Evolutionary conservation across 2,329 filamentous ascomycete genomes (phyloP), one percentile per base, ranked within the genome.

Genomic region (Sclerotinia sclerotiorum): DNA sequence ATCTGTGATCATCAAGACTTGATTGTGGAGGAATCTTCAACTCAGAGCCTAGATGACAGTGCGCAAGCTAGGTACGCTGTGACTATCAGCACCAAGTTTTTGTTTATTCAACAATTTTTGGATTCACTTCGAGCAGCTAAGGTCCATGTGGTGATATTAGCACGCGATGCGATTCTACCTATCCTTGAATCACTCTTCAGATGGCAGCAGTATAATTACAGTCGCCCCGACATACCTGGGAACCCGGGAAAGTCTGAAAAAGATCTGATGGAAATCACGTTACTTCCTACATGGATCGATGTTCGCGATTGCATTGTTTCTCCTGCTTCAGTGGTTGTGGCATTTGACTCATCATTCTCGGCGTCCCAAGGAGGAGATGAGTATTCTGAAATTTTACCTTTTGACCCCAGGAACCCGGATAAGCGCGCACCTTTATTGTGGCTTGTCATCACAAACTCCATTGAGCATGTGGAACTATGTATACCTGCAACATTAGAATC

Each of bases 71-170:
- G 83, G 73, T 85, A 87, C 71, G 82, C 83, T 1, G 81, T 83
- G 67, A 83, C 83, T 65, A 83, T 85, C 13, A 89, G 87, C 75
- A 79, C 84, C 67, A 90, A 90, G 72, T 87, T 85, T 72, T 82
- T 81, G 44, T 89, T 90, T 72, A 73, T 88, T 7, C 83, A 81
- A 56, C 85, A 88, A 70, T 78, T 90, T 4, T 74, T 88, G 42
- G 78, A 82, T 27, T 74, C 77, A 11, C 74, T 88, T 15, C 74
- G 75, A n/a, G 76, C 78, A 21, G 76, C 78, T 17, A 79, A 82
- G 15, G 82, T 80, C 49, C 84, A 82, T 48, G 76, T 89, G 10
- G 77, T 88, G 19, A 81, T 90, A 32, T 74, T 89, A 15, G 84
- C 81, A 11, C 83, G 83, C 27, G 81, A 81, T 13, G 79, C 81